A percentile compares a stretch with the other conserved stretches of the same genome.
Conservation (phyloP, 1,284 basidiomycete genomes). For the Anthracocystis panici-leucophaei region DNA sequence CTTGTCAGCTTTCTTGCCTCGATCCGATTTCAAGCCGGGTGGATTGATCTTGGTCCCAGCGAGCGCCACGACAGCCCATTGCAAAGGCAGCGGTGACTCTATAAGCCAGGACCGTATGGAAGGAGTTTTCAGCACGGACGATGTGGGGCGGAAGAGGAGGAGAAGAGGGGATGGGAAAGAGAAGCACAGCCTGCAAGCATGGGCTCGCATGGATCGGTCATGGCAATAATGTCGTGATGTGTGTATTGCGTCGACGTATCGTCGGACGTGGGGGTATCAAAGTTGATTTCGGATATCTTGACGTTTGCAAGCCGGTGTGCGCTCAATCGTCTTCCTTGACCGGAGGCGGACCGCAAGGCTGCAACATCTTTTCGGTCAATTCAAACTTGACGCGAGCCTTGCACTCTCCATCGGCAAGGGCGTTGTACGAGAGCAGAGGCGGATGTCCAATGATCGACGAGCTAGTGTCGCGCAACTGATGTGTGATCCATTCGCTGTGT, state of each 20-base stretch:
- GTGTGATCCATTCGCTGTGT: slow-evolving; percentile 95
- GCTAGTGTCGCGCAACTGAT: slow-evolving; percentile 95
- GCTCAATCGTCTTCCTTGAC: slow-evolving; percentile 83
- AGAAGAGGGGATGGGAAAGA: neutral
- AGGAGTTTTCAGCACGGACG: slow-evolving; percentile 18
- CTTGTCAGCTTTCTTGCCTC: slow-evolving; percentile 44
- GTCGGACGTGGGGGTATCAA: slow-evolving; percentile 18
- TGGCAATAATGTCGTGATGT: neutral
- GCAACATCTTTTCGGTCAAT: slow-evolving; percentile 82
- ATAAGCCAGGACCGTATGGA: slow-evolving; percentile 53
- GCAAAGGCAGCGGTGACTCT: slow-evolving; percentile 58
- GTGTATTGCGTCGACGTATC: slow-evolving; percentile 19
- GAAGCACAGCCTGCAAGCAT: slow-evolving; percentile 3
- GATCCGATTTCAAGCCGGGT: slow-evolving; percentile 5
- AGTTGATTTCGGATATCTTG: slow-evolving; percentile 20
- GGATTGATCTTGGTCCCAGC: slow-evolving; percentile 57
- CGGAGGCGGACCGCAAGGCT: slow-evolving; percentile 96
- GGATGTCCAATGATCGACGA: slow-evolving; percentile 92
- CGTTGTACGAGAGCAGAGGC: slow-evolving; percentile 84
- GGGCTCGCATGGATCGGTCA: neutral
- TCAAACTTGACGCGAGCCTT: slow-evolving; percentile 92
- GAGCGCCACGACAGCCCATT: slow-evolving; percentile 54
- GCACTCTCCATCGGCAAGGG: slow-evolving; percentile 92
- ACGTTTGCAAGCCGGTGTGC: neutral
- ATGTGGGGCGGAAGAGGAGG: neutral